A percentile compares a stretch with the other conserved stretches of the same genome.
Evolutionary conservation across 441 rosid species (phyloP).

Genomic region (Viola pubescens): DNA sequence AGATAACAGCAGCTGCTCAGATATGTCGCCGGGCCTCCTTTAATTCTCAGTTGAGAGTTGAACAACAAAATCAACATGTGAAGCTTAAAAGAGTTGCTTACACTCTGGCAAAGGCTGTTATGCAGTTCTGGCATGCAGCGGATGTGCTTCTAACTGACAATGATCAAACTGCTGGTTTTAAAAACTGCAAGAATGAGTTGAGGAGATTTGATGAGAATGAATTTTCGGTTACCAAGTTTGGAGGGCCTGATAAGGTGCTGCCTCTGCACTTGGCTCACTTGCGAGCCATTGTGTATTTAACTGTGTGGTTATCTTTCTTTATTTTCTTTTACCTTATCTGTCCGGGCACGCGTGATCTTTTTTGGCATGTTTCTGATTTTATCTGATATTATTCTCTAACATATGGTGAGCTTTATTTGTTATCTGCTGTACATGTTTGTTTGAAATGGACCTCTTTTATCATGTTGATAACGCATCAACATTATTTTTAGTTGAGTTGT

Average conservation of each 20-base stretch:
- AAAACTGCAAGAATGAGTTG: constrained; percentile 30
- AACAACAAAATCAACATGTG: constrained; percentile 40
- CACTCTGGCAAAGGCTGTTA: constrained; percentile 69
- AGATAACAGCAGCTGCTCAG: constrained; percentile 93
- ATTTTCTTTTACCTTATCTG: background rate
- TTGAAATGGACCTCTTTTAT: constrained; percentile 7
- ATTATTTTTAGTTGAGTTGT: constrained; percentile 8
- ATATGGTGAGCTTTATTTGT: no score
- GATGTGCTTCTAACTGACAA: constrained; percentile 35
- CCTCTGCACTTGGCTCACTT: constrained; percentile 16
- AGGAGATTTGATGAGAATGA: constrained; percentile 27
- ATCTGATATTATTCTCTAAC: no score
- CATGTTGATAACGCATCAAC: background rate
- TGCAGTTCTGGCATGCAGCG: constrained; percentile 84
- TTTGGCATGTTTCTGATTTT: no score
- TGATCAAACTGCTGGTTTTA: constrained; percentile 23
- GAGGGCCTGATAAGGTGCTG: constrained; percentile 40
- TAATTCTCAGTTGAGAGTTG: constrained; percentile 52
- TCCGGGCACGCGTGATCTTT: background rate
- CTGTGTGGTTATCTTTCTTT: background rate
- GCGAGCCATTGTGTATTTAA: background rate
- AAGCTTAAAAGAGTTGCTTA: constrained; percentile 65
- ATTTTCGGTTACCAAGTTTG: constrained; percentile 37
- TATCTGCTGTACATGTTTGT: background rate
- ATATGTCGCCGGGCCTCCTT: constrained; percentile 62